These are phyloP conservation scores for Waltiozyma sp. DNA, from an alignment of 1,139 yeast genomes.

Conservation along the genomic window DNA sequence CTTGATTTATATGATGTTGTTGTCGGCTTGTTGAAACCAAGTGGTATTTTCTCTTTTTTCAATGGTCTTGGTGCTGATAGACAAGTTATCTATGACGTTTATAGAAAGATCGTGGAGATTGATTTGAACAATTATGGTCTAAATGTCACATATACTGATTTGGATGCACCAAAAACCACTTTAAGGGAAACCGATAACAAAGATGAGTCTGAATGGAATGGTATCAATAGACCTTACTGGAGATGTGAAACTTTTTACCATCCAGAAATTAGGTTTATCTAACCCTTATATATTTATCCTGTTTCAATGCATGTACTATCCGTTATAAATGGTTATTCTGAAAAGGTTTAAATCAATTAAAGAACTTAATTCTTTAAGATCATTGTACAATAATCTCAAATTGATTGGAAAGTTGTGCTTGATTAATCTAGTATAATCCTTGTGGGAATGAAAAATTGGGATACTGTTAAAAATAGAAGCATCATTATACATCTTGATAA, in stretches of 20 bases:
- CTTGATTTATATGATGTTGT: slow-evolving; percentile 70
- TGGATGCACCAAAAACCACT: slow-evolving; percentile 14
- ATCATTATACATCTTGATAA: not conserved
- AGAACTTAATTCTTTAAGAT: not conserved
- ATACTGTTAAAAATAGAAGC: not conserved
- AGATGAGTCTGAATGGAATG: slow-evolving; percentile 51
- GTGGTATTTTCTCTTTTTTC: slow-evolving; percentile 79
- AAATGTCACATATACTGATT: slow-evolving; percentile 17
- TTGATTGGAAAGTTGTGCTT: not conserved
- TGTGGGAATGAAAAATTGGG: too few species aligned
- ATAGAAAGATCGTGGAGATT: slow-evolving; percentile 67
- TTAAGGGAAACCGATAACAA: slow-evolving; percentile 13
- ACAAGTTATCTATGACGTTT: slow-evolving; percentile 80
- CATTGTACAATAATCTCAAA: not conserved
- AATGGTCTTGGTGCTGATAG: slow-evolving; percentile 97
- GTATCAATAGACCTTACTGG: slow-evolving; percentile 66
- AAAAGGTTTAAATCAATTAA: not conserved
- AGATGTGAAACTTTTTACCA: slow-evolving; percentile 57
- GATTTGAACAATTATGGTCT: slow-evolving; percentile 78
- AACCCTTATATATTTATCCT: too few species aligned
- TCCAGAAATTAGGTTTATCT: slow-evolving; percentile 43
- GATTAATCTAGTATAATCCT: too few species aligned
- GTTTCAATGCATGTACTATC: too few species aligned
- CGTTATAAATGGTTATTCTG: too few species aligned
- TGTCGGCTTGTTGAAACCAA: slow-evolving; percentile 74